Evolutionary conservation across 371 early-diverging fungal species (phyloP).

Genomic region (Paramicrosporidium saccamoebae): DNA sequence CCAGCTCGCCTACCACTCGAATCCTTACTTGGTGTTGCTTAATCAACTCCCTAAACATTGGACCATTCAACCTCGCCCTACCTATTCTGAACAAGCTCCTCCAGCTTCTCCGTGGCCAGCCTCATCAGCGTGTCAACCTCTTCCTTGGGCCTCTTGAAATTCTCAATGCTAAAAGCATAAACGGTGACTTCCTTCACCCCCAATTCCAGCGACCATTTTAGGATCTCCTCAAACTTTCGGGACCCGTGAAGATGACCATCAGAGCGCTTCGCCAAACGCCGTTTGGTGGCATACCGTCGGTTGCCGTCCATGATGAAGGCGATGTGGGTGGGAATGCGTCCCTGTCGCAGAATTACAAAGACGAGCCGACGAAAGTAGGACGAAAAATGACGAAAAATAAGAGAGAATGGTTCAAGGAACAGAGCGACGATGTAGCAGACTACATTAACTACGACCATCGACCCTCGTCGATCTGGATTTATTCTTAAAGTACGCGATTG

Average conservation of each 20-base stretch:
- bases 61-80: slow-evolving; percentile 3
- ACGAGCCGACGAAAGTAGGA: slow-evolving; percentile 3
- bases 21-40: slow-evolving; percentile 31
- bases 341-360: slow-evolving; percentile 16
- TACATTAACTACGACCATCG: too few species aligned
- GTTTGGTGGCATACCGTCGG: slow-evolving; percentile 49
- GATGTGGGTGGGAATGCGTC: slow-evolving; percentile 67
- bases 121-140: slow-evolving; percentile 75
- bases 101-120: slow-evolving; percentile 34
- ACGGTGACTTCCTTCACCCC: slow-evolving; percentile 71
- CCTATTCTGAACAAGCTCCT: slow-evolving; percentile 28
- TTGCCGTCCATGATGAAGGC: slow-evolving; percentile 98
- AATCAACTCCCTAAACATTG: slow-evolving; percentile 20
- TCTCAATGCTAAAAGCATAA: slow-evolving; percentile 90
- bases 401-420: too few species aligned
- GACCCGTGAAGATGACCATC: slow-evolving; percentile 62
- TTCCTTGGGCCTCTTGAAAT: slow-evolving; percentile 60
- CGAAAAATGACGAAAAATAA: too few species aligned
- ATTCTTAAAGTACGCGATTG: too few species aligned
- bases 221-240: slow-evolving; percentile 30
- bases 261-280: slow-evolving; percentile 10
- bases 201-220: slow-evolving; percentile 51
- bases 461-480: too few species aligned
- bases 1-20: slow-evolving; percentile 42
- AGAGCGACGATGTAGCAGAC: too few species aligned